Percentiles rank a stretch among this genome's conserved stretches.
These are phyloP conservation scores for Dryadomyces quercus-mongolicae DNA, from an alignment of 2,329 filamentous ascomycete species.

Conservation along the genomic window DNA sequence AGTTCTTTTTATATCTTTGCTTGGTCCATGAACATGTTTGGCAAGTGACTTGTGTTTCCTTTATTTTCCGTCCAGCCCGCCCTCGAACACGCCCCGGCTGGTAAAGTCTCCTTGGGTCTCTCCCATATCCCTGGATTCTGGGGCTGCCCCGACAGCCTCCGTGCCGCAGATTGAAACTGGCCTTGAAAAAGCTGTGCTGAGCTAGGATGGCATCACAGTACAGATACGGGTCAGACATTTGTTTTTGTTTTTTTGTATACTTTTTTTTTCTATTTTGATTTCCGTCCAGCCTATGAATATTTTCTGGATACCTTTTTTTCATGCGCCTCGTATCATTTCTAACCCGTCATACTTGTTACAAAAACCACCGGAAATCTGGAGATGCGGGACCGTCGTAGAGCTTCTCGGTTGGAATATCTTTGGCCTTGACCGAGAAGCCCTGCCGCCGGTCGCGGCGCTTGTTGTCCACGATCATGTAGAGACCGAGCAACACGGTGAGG, in stretches of 20 bases:
- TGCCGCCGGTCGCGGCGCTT: conserved; percentile 42
- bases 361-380: conserved; percentile 45
- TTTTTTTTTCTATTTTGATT: not conserved
- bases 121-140: conserved; percentile 39
- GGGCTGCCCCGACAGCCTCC: conserved; percentile 44
- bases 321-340: not conserved
- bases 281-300: too few species aligned
- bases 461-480: conserved; percentile 56
- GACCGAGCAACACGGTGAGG: conserved; percentile 41
- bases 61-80: too few species aligned
- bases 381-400: conserved; percentile 41
- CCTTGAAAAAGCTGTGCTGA: conserved; percentile 50
- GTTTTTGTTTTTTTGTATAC: not conserved
- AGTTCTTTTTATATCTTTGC: not conserved
- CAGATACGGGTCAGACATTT: conserved; percentile 54
- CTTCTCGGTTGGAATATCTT: conserved; percentile 42
- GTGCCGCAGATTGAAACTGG: conserved; percentile 44
- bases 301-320: not conserved
- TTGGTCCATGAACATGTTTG: not conserved
- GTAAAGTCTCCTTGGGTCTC: conserved; percentile 41
- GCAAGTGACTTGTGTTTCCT: not conserved
- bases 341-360: conserved; percentile 1
- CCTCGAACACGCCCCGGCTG: conserved; percentile 27
- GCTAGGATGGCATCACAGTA: conserved; percentile 44
- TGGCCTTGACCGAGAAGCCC: conserved; percentile 41